Conservation (phyloP, 495 filamentous ascomycete species). For the Chaetomidium leptoderma region DNA sequence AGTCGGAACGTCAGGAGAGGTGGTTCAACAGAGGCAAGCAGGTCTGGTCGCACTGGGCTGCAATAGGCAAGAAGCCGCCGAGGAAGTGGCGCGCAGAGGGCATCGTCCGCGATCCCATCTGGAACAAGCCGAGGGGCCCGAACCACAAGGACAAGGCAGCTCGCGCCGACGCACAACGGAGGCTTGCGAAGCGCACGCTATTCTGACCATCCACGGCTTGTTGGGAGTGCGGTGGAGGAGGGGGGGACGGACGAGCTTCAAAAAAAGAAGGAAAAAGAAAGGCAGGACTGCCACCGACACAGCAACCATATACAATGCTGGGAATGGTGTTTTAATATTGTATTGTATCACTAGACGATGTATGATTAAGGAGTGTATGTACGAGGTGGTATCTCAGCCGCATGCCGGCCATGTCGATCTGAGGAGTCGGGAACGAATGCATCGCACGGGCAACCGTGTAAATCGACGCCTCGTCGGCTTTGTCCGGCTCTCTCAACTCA, state of each 20-base stretch:
- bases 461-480: no score
- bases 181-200: slow-evolving; percentile 17
- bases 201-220: not conserved
- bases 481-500: no score
- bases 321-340: not conserved
- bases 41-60: slow-evolving; percentile 72
- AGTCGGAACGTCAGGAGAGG: slow-evolving; percentile 53
- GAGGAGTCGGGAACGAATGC: no score
- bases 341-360: not conserved
- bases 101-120: slow-evolving; percentile 46
- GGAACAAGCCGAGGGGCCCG: slow-evolving; percentile 28
- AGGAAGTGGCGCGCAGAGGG: slow-evolving; percentile 64
- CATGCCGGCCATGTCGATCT: no score
- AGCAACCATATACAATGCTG: not conserved
- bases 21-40: slow-evolving; percentile 77
- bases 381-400: no score
- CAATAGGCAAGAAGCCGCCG: slow-evolving; percentile 63
- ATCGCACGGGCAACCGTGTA: no score
- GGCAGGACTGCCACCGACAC: no score
- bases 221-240: not conserved
- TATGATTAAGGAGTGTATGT: not conserved
- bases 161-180: slow-evolving; percentile 15
- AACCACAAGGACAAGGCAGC: slow-evolving; percentile 19
- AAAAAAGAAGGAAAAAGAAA: no score
- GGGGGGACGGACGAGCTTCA: no score